Evolutionary conservation across 1,284 basidiomycete genomes (phyloP).

Genomic region (Wallemia hederae): DNA sequence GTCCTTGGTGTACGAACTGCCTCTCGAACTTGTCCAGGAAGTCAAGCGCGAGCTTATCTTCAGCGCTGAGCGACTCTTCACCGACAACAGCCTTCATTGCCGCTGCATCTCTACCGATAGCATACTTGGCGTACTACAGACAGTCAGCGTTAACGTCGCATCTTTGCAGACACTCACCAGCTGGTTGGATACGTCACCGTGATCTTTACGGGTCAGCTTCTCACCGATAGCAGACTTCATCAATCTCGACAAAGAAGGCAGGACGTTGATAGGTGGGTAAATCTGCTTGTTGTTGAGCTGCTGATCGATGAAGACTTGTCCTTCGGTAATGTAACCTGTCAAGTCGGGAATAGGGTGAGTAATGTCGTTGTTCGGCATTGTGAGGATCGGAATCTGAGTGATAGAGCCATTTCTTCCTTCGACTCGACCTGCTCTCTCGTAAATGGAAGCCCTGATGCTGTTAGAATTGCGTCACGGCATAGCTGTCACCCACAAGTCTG

Average conservation of each 20-base stretch:
- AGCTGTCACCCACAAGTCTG: conserved; percentile 35
- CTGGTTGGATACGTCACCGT: conserved; percentile 95
- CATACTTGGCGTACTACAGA: conserved; percentile 80
- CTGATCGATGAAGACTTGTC: conserved; percentile 95
- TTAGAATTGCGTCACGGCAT: not conserved
- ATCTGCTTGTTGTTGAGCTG: conserved; percentile 82
- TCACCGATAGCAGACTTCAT: conserved; percentile 99
- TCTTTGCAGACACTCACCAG: conserved; percentile 26
- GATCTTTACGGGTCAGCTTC: conserved; percentile 86
- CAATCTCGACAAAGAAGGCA: conserved; percentile 88
- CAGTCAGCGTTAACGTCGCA: not conserved
- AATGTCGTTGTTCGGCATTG: conserved; percentile 99
- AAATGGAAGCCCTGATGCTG: conserved; percentile 40
- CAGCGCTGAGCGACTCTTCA: conserved; percentile 76
- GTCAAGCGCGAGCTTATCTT: conserved; percentile 77
- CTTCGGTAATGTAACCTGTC: conserved; percentile 95
- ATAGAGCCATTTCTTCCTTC: conserved; percentile 94
- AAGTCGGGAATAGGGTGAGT: conserved; percentile 99
- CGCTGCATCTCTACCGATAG: conserved; percentile 86
- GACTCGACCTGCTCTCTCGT: conserved; percentile 96
- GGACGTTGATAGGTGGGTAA: conserved; percentile 97
- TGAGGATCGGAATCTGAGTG: conserved; percentile 97
- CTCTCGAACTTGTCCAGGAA: conserved; percentile 85
- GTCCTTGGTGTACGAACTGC: conserved; percentile 78
- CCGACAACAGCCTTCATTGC: conserved; percentile 99